Conservation (phyloP, 2,329 filamentous ascomycete genomes). For the Aureobasidium melanogenum region DNA sequence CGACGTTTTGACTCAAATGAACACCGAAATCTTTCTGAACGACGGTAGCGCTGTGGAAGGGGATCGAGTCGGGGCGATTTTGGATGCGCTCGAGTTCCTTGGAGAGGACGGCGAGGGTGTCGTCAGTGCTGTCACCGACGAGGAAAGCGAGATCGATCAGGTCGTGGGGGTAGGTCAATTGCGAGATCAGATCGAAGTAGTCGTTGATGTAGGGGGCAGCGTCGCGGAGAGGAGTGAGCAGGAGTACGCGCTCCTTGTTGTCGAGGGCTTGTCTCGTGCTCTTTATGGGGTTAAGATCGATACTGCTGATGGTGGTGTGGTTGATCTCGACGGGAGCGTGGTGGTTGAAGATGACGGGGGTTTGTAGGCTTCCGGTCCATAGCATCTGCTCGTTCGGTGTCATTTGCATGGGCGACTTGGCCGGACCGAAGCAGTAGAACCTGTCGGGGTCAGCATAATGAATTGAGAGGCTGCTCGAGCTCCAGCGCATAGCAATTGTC, state of each 20-base stretch:
- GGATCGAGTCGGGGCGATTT: slow-evolving; percentile 62
- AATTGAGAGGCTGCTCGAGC: not conserved
- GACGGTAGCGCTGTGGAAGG: slow-evolving; percentile 77
- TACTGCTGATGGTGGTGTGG: slow-evolving; percentile 63
- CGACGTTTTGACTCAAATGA: slow-evolving; percentile 64
- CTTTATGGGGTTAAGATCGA: slow-evolving; percentile 77
- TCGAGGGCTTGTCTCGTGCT: slow-evolving; percentile 69
- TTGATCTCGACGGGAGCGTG: slow-evolving; percentile 83
- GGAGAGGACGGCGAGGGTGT: slow-evolving; percentile 78
- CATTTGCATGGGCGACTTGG: slow-evolving; percentile 95
- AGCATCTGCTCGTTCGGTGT: slow-evolving; percentile 78
- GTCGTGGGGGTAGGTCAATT: slow-evolving; percentile 88
- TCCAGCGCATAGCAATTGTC: not conserved
- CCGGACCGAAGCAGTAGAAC: slow-evolving; percentile 94
- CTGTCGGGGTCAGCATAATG: slow-evolving; percentile 38
- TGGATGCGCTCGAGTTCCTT: slow-evolving; percentile 85
- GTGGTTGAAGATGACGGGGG: slow-evolving; percentile 93
- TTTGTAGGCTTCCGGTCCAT: slow-evolving; percentile 83
- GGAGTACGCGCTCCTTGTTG: slow-evolving; percentile 81
- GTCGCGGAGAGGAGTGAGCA: slow-evolving; percentile 88
- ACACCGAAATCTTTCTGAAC: slow-evolving; percentile 87
- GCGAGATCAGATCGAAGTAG: slow-evolving; percentile 86
- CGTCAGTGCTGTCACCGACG: slow-evolving; percentile 83
- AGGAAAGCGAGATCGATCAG: slow-evolving; percentile 94
- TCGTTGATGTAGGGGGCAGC: slow-evolving; percentile 72